A percentile compares a stretch with the other conserved stretches of the same genome.
Conservation (phyloP, 306 rosid genomes). For the Quercus mongolica region DNA sequence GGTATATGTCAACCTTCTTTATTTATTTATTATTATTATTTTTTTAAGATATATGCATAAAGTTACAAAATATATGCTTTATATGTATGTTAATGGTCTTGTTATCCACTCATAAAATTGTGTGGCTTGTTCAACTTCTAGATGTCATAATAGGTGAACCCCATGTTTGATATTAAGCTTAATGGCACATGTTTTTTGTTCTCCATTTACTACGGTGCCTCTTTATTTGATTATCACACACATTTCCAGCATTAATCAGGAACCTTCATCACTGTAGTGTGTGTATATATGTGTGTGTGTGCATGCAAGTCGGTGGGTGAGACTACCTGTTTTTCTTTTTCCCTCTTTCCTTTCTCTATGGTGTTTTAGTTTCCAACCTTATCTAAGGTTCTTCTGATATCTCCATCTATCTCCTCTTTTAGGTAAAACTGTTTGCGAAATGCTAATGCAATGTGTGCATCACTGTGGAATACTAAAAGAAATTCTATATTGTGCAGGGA, state of each 20-base stretch:
- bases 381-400: neutral
- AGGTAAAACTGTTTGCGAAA: neutral
- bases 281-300: no score
- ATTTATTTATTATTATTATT: no score
- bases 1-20: neutral
- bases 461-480: conserved; percentile 22
- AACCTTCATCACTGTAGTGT: neutral
- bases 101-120: neutral
- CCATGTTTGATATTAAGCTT: neutral
- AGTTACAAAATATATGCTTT: neutral
- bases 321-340: neutral
- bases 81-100: neutral
- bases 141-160: neutral
- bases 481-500: conserved; percentile 46
- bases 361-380: conserved; percentile 12
- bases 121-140: neutral
- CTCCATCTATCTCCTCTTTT: neutral
- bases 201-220: neutral
- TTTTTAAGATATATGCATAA: neutral
- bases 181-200: neutral
- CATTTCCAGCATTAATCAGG: neutral
- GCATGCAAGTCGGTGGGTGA: neutral
- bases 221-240: neutral
- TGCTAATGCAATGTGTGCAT: neutral
- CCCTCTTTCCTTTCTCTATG: neutral